Conservation (phyloP, 352 stramenopile species). For the Globisporangium radiosum region DNA sequence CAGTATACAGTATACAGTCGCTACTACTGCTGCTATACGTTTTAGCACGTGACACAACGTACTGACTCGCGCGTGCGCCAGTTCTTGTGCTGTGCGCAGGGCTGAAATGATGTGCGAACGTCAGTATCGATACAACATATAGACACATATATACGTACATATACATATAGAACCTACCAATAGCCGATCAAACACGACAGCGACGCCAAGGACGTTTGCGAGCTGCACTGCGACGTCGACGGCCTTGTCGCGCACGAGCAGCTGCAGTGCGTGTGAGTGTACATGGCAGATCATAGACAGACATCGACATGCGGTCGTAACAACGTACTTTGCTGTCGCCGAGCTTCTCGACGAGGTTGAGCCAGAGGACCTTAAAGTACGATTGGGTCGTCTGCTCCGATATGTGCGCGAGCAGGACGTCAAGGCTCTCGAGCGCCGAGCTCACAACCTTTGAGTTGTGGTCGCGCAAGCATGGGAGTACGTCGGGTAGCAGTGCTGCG, state of each 20-base stretch:
- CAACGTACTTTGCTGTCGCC: slow-evolving; percentile 62
- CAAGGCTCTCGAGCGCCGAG: slow-evolving; percentile 56
- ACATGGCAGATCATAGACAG: too few relatives aligned
- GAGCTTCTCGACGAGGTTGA: slow-evolving; percentile 58
- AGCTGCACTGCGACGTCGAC: slow-evolving; percentile 66
- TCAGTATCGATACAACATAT: neutral
- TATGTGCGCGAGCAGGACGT: slow-evolving; percentile 41
- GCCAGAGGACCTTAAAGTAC: slow-evolving; percentile 65
- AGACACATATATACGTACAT: neutral
- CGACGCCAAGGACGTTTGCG: slow-evolving; percentile 58
- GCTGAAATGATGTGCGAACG: slow-evolving; percentile 6
- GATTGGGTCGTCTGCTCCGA: slow-evolving; percentile 34
- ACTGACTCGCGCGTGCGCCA: slow-evolving; percentile 81
- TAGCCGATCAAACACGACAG: slow-evolving; percentile 47
- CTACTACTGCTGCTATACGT: neutral
- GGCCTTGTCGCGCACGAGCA: slow-evolving; percentile 63
- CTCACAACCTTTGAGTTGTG: slow-evolving; percentile 81
- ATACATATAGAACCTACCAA: slow-evolving; percentile 15
- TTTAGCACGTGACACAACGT: neutral
- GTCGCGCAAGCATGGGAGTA: slow-evolving; percentile 68
- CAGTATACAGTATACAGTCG: too few relatives aligned
- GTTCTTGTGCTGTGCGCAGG: slow-evolving; percentile 68
- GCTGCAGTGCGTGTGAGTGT: neutral
- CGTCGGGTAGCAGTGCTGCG: slow-evolving; percentile 36
- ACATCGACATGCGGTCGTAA: too few relatives aligned